Conservation (phyloP, 371 early-diverging fungal genomes). For the Saksenaea oblongispora region DNA sequence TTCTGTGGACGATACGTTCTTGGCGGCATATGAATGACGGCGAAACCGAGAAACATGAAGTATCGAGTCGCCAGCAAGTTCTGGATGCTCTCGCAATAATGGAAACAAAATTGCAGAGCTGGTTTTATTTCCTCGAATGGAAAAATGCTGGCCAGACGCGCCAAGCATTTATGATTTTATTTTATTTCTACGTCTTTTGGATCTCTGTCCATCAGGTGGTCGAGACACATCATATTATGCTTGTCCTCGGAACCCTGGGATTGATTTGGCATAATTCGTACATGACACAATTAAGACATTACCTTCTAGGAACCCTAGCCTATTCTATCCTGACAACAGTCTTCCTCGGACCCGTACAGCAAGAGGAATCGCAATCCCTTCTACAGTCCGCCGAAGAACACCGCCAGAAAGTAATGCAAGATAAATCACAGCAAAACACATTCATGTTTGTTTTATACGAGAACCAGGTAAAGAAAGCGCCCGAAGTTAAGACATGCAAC, state of each 20-base stretch:
- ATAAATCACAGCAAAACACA: background rate
- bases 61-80: conserved; percentile 10
- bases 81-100: conserved; percentile 11
- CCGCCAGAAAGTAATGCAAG: conserved; percentile 10
- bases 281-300: background rate
- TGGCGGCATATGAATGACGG: background rate
- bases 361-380: conserved; percentile 5
- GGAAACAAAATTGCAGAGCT: background rate
- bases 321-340: conserved; percentile 14
- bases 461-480: conserved; percentile 17
- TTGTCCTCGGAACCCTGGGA: conserved; percentile 7
- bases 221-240: conserved; percentile 10
- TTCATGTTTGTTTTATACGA: conserved; percentile 22
- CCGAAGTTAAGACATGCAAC: too few relatives aligned
- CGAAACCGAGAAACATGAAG: background rate
- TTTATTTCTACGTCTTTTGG: conserved; percentile 14
- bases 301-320: conserved; percentile 7
- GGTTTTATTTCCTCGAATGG: background rate
- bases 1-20: background rate
- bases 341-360: conserved; percentile 8
- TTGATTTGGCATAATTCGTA: conserved; percentile 6
- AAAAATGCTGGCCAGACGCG: background rate
- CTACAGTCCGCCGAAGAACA: conserved; percentile 14
- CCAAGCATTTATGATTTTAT: background rate
- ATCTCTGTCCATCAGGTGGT: conserved; percentile 12